Base-by-base conservation (phyloP, 495 filamentous ascomycete species). In the Tuber indicum region DNA sequence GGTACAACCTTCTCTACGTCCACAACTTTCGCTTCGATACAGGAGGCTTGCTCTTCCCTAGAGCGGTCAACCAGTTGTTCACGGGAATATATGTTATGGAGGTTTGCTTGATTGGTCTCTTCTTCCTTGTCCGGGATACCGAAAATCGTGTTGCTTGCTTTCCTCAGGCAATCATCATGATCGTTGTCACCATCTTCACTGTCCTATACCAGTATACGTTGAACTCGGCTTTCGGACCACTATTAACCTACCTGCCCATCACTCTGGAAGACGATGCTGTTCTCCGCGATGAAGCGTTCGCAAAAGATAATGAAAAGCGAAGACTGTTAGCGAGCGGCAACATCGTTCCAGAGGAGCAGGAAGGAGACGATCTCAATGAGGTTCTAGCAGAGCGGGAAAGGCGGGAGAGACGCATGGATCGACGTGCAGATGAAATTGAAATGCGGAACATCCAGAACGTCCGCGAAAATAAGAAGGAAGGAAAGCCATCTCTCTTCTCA, bases 11-110 rank as follows among this genome's bases (percentile, higher is more conserved):
- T 84, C 90, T 99, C 69, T 98, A 98, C 82, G 94, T 99, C 74
- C 94, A 92, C 62, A 94, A 94, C 72, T 97, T 97, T 84, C 88
- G 89, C 69, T 91, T 91, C 80, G 96, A 99, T 84, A 99, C 96
- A 1, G 96, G 96, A 74, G 96, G 96, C 44, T 87, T 98, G 45
- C 88, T 98, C 39, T 99, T 96, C 81, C 96, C 96, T 4, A 90
- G 89, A 26, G 96, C 96, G 10, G 92, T 99, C 86, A 98, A 98
- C 84, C 96, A 99, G 83, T 90, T 97, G 0, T 98, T 98, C 84
- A 94, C 92, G 1, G 96, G 96, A 0, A 85, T 99, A 16, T 99
- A 99, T 82, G 89, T 97, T 71, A 95, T 98, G 93, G 95, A 99
- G 81, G 85, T 98, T 36, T 93, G 92, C 80, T 85, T 98, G 71